Evolutionary conservation across 257 asterid genomes (phyloP).

Genomic region (Cynanchum wilfordii): DNA sequence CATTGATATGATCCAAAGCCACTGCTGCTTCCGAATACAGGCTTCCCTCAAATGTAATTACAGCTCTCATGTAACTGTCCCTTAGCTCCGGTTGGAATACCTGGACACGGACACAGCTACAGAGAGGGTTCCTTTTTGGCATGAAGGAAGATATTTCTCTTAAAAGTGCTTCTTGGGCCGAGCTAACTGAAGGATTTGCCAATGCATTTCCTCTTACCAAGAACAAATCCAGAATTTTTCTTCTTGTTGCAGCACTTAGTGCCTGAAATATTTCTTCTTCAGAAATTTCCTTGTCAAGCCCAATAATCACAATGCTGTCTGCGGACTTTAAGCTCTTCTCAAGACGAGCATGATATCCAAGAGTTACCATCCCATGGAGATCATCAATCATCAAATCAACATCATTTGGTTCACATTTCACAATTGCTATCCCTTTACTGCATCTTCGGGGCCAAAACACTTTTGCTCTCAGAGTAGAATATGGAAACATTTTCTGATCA

Average conservation of each 20-base stretch:
- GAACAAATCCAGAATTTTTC: slow-evolving; percentile 46
- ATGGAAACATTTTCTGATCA: slow-evolving; percentile 45
- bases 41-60: slow-evolving; percentile 68
- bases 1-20: slow-evolving; percentile 76
- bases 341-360: slow-evolving; percentile 35
- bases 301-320: slow-evolving; percentile 41
- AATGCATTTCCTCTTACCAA: slow-evolving; percentile 52
- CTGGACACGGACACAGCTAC: slow-evolving; percentile 54
- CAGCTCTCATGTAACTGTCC: slow-evolving; percentile 55
- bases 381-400: slow-evolving; percentile 44
- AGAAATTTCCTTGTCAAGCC: slow-evolving; percentile 51
- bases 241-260: slow-evolving; percentile 39
- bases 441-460: slow-evolving; percentile 81
- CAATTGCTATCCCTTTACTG: slow-evolving; percentile 74
- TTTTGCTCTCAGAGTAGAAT: slow-evolving; percentile 59
- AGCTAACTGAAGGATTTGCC: slow-evolving; percentile 48
- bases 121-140: slow-evolving; percentile 59
- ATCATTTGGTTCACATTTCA: slow-evolving; percentile 59
- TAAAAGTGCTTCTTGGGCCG: slow-evolving; percentile 67
- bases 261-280: slow-evolving; percentile 52
- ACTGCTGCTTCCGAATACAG: slow-evolving; percentile 86
- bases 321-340: slow-evolving; percentile 27
- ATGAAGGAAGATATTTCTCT: slow-evolving; percentile 69
- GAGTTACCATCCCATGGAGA: slow-evolving; percentile 41
- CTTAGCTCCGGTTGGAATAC: slow-evolving; percentile 57